These are phyloP conservation scores for Nakazawaea molendinolei DNA, from an alignment of 805 yeast species.

Conservation along the genomic window DNA sequence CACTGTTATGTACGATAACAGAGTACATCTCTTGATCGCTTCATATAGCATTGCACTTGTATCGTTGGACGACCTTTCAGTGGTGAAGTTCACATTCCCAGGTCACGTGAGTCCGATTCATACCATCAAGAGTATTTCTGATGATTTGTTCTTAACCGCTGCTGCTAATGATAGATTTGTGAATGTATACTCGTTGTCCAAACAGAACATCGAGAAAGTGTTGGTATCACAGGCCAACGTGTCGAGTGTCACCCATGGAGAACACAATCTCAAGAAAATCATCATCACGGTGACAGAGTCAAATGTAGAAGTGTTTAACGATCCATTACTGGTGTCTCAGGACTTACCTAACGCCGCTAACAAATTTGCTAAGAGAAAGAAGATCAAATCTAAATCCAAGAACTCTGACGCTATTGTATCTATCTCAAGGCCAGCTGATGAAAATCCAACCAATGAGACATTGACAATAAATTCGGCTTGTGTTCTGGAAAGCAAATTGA, in stretches of 20 bases:
- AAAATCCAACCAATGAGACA: constrained; percentile 22
- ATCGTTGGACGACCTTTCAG: constrained; percentile 30
- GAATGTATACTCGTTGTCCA: constrained; percentile 53
- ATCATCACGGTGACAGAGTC: constrained; percentile 63
- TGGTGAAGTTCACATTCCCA: constrained; percentile 46
- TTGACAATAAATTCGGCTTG: constrained; percentile 18
- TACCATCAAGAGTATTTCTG: constrained; percentile 33
- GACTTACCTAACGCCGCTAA: constrained; percentile 14
- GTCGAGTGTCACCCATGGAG: constrained; percentile 32
- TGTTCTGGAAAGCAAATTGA: constrained; percentile 27
- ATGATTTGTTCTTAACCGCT: constrained; percentile 53
- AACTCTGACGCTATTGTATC: constrained; percentile 39
- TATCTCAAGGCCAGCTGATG: constrained; percentile 40
- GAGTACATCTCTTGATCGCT: constrained; percentile 49
- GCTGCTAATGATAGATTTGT: constrained; percentile 80
- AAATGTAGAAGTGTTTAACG: constrained; percentile 58
- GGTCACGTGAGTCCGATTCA: constrained; percentile 72
- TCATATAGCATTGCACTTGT: constrained; percentile 60
- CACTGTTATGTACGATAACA: constrained; percentile 18
- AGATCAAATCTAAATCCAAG: constrained; percentile 42
- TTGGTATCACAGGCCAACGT: constrained; percentile 68
- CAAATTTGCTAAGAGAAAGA: constrained; percentile 33
- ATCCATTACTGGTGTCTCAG: constrained; percentile 33
- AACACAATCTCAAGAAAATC: constrained; percentile 25
- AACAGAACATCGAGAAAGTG: constrained; percentile 38